phyloP scores from a whole-genome alignment of 352 stramenopile genomes.

The Phytophthora niederhauseri region DNA sequence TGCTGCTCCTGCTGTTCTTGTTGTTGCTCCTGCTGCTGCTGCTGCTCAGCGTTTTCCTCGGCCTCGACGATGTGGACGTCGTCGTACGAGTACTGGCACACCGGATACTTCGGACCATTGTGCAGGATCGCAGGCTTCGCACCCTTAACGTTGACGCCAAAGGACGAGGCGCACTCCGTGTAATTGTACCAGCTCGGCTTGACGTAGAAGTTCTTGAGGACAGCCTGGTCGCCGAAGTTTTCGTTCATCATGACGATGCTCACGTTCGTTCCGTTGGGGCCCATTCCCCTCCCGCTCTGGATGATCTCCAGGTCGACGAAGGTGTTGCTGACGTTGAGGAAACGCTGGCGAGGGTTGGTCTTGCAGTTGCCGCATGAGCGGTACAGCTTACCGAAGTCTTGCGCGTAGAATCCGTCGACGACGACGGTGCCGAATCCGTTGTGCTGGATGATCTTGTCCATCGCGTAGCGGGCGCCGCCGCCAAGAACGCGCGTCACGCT shows the following conservation, averaged over 20 bases:
- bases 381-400: constrained; percentile 23
- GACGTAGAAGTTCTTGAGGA: not conserved
- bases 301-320: not conserved
- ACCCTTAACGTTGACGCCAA: not conserved
- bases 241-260: constrained; percentile 1
- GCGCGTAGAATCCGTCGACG: constrained; percentile 16
- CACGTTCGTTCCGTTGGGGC: not conserved
- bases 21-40: not conserved
- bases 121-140: not conserved
- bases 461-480: constrained; percentile 47
- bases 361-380: constrained; percentile 32
- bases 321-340: not conserved
- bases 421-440: constrained; percentile 31
- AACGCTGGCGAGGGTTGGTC: constrained; percentile 39
- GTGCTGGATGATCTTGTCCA: constrained; percentile 66
- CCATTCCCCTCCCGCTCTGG: not conserved
- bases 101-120: not conserved
- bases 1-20: not conserved
- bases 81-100: constrained; percentile 1
- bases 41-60: not conserved
- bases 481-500: constrained; percentile 43
- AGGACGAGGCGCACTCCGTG: not conserved
- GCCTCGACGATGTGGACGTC: not conserved
- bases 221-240: not conserved
- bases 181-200: not conserved